Base-by-base conservation (phyloP, 805 yeast genomes). In the Candida oleophila region DNA sequence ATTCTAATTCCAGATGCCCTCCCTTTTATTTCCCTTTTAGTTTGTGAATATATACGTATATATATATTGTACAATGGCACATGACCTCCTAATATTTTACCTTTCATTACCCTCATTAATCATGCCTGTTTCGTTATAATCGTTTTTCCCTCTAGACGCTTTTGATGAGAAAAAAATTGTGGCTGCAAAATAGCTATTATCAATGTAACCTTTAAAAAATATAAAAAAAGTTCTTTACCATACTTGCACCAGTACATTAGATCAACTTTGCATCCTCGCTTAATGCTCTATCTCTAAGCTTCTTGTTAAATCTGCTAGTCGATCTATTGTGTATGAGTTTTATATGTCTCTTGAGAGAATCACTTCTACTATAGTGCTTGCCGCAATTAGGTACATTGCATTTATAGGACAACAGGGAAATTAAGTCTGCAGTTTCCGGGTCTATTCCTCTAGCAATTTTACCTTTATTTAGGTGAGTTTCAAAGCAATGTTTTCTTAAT, bases 51-150 rank as follows among this genome's bases (percentile, higher is more conserved):
- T 34, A 34, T 36, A 36, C 8, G 12, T 9, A 36, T 20, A 16
- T 19, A 20, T 16, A 9, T 36, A 36, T 36, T 16, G 39, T 36
- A 36, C 39, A 36, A 36, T 36, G 39, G 39, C 39, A 36, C 39
- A 36, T 36, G 39, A 36, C 22, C 8, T 11, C 30, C 30, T 11
- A 25, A 25, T 7, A 25, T 25, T 25, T 25, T 7, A 5, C 11
- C 30, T 25, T 25, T 25, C 30, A n/a, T n/a, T n/a, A n/a, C n/a
- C n/a, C n/a, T n/a, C n/a, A n/a, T n/a, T n/a, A n/a, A n/a, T n/a
- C n/a, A n/a, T n/a, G n/a, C n/a, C n/a, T n/a, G n/a, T n/a, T n/a
- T n/a, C n/a, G n/a, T n/a, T n/a, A n/a, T n/a, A n/a, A n/a, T n/a
- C n/a, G n/a, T n/a, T n/a, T n/a, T n/a, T n/a, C n/a, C n/a, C n/a